These are phyloP conservation scores for Perkinsus marinus DNA, from an alignment of 169 alveolate genomes.

Conservation along the genomic window DNA sequence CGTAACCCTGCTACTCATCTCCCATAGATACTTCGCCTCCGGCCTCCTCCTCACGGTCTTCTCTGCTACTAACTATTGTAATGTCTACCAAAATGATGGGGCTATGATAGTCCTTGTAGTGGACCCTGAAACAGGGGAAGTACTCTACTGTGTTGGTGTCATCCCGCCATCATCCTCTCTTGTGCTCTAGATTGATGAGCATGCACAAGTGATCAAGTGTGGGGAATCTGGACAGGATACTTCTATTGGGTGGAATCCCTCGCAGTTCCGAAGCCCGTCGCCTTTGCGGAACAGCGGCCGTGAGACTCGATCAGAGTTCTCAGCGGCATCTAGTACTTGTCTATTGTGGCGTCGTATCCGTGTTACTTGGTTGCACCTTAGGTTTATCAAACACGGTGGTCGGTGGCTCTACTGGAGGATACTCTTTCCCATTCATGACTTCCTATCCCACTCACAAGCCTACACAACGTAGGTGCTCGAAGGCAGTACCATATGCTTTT, in stretches of 20 bases:
- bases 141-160: neutral
- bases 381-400: neutral
- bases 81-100: conserved; percentile 32
- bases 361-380: neutral
- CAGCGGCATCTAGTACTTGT: neutral
- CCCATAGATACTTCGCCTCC: conserved; percentile 30
- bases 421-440: neutral
- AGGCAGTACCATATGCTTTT: too few species aligned
- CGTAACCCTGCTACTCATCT: too few species aligned
- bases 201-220: neutral
- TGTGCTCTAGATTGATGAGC: neutral
- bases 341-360: too few species aligned
- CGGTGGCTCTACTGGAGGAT: neutral
- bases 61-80: conserved; percentile 41
- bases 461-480: neutral
- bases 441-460: neutral
- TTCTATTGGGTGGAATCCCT: neutral
- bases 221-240: neutral
- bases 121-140: conserved; percentile 17
- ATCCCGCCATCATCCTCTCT: neutral
- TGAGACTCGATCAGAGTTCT: neutral
- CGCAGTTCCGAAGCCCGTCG: conserved; percentile 3
- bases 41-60: conserved; percentile 37
- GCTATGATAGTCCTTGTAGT: conserved; percentile 31
- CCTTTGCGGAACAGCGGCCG: neutral